A percentile compares a stretch with the other conserved stretches of the same genome.
These are phyloP conservation scores for Pharnaceum exiguum DNA, from an alignment of 148 eudicot genomes.

Conservation along the genomic window DNA sequence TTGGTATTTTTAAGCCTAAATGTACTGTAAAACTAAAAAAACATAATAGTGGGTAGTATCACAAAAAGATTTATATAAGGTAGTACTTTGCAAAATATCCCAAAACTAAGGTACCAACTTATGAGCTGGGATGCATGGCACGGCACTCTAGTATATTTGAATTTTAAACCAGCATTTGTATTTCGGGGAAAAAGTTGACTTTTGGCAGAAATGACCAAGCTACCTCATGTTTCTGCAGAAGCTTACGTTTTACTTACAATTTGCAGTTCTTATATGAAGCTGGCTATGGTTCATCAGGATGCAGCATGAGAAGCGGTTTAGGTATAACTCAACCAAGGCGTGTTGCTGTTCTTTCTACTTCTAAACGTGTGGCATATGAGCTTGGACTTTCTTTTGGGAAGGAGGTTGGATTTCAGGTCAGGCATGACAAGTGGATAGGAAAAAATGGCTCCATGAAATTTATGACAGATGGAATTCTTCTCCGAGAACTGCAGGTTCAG, in stretches of 20 bases:
- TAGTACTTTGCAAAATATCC: too few species aligned
- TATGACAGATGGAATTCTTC: constrained; percentile 97
- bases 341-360: constrained; percentile 92
- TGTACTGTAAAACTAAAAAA: too few species aligned
- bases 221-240: not conserved
- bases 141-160: too few species aligned
- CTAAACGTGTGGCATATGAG: constrained; percentile 89
- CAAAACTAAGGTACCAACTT: too few species aligned
- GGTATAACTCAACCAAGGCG: constrained; percentile 98
- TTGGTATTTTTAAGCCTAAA: too few species aligned
- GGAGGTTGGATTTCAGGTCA: constrained; percentile 94
- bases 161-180: too few species aligned
- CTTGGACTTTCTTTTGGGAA: constrained; percentile 76
- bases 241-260: constrained; percentile 17
- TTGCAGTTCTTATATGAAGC: constrained; percentile 90
- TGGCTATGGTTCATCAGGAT: constrained; percentile 68
- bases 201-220: too few species aligned
- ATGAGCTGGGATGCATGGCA: too few species aligned
- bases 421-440: constrained; percentile 76
- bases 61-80: too few species aligned
- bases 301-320: constrained; percentile 51
- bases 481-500: constrained; percentile 88
- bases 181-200: too few species aligned
- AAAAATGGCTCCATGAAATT: constrained; percentile 77
- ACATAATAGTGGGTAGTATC: too few species aligned